Evolutionary conservation across 768 basidiomycete genomes (phyloP).

Genomic region (Collybia sordida): DNA sequence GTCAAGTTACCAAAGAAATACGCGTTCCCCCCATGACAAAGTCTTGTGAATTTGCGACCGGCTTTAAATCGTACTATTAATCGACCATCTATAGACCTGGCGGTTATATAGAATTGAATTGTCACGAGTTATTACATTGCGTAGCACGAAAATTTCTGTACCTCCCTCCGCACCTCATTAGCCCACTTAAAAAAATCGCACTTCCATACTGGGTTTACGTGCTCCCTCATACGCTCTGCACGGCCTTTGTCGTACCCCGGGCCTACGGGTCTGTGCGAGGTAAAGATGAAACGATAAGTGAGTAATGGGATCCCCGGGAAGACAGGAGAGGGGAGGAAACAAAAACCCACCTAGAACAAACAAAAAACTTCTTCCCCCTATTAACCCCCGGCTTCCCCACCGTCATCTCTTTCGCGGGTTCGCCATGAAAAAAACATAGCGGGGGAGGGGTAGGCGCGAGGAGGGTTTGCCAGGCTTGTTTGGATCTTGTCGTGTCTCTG

Average conservation of each 20-base stretch:
- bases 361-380: conserved; percentile 81
- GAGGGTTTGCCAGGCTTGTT: conserved; percentile 64
- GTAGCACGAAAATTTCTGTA: too few species aligned
- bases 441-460: conserved; percentile 71
- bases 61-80: too few species aligned
- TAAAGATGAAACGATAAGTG: too few species aligned
- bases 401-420: conserved; percentile 72
- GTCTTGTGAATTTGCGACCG: too few species aligned
- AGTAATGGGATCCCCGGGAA: too few species aligned
- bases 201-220: conserved; percentile 73
- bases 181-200: conserved; percentile 91
- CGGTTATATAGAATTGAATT: too few species aligned
- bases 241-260: conserved; percentile 86
- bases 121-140: too few species aligned
- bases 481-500: conserved; percentile 23
- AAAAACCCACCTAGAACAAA: conserved; percentile 86
- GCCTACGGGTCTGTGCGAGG: conserved; percentile 68
- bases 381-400: conserved; percentile 87
- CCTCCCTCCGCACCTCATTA: conserved; percentile 62
- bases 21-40: too few species aligned
- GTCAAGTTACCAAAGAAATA: too few species aligned
- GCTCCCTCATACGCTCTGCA: conserved; percentile 65
- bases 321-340: too few species aligned
- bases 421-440: conserved; percentile 69
- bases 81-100: too few species aligned